phyloP scores from a whole-genome alignment of 2,329 filamentous ascomycete genomes.

The Blastomyces gilchristii region DNA sequence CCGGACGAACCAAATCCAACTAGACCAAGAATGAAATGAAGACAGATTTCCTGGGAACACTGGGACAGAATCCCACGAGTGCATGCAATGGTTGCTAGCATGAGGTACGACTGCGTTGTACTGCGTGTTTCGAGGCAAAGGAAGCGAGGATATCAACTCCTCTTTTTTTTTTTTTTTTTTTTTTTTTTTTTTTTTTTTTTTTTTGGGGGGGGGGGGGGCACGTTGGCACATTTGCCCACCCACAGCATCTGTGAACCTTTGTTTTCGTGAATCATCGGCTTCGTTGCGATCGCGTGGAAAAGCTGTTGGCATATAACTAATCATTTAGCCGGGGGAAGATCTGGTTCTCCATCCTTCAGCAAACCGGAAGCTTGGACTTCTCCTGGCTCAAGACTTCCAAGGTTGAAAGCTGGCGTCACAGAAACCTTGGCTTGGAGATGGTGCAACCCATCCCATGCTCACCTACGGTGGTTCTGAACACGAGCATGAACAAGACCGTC shows the following conservation, averaged over 20 bases:
- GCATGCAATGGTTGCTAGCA: no score
- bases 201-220: no score
- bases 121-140: neutral
- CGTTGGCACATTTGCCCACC: neutral
- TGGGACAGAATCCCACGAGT: neutral
- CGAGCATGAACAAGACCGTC: neutral
- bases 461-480: neutral
- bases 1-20: neutral
- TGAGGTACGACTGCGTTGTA: no score
- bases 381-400: no score
- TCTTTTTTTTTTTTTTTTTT: neutral
- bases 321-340: neutral
- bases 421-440: neutral
- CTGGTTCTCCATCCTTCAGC: neutral
- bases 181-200: neutral
- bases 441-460: neutral
- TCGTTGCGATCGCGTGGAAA: neutral
- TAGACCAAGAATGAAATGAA: neutral
- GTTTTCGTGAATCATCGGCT: neutral
- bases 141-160: neutral
- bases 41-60: neutral
- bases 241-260: neutral
- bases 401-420: neutral
- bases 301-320: neutral
- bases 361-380: neutral